Percentiles rank a stretch among this genome's conserved stretches.
phyloP scores from a whole-genome alignment of 345 rosid species.

The Aethionema arabicum region DNA sequence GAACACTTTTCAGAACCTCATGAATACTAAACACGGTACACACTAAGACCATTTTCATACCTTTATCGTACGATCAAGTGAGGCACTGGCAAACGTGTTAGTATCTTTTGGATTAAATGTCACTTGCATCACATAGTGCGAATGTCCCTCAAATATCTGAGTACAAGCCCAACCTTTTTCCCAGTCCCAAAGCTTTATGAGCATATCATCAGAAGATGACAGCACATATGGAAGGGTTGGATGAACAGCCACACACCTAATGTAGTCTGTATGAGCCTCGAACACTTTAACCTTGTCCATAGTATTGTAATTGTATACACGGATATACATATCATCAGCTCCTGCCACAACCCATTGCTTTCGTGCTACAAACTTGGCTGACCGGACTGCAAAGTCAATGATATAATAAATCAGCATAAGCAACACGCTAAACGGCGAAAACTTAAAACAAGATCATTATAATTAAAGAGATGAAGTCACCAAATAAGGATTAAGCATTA shows the following conservation, averaged over 20 bases:
- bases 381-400: conserved; percentile 63
- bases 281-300: conserved; percentile 89
- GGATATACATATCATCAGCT: conserved; percentile 90
- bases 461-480: too few relatives aligned
- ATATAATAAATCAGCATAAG: conserved; percentile 16
- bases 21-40: conserved; percentile 11
- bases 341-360: conserved; percentile 97
- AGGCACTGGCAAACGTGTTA: conserved; percentile 95
- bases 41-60: conserved; percentile 35
- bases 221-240: conserved; percentile 89
- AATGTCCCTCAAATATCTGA: conserved; percentile 97
- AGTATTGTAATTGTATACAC: conserved; percentile 90
- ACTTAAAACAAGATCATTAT: too few relatives aligned
- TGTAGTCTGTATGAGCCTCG: conserved; percentile 96
- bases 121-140: conserved; percentile 99
- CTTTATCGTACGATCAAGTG: conserved; percentile 94
- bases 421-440: background rate
- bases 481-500: conserved; percentile 15
- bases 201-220: conserved; percentile 99
- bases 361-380: conserved; percentile 84
- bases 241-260: conserved; percentile 91
- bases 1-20: conserved; percentile 14
- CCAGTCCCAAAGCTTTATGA: conserved; percentile 99
- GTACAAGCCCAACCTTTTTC: conserved; percentile 95
- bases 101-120: conserved; percentile 90